Percentiles rank a stretch among this genome's conserved stretches.
Evolutionary conservation across 805 yeast species (phyloP).

Genomic region (Tetrapisispora pingtungensis): DNA sequence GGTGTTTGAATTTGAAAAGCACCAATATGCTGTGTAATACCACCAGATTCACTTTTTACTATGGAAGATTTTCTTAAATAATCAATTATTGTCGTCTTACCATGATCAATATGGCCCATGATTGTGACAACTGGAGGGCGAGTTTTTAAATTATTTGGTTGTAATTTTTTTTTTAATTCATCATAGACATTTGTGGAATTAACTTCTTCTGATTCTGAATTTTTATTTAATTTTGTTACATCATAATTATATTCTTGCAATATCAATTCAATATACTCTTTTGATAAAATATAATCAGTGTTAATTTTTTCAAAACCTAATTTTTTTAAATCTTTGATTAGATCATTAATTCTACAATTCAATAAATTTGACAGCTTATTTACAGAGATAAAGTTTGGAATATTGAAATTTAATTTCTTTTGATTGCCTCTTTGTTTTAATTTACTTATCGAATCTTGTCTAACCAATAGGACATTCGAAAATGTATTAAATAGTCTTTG

Average conservation of each 20-base stretch:
- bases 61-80: constrained; percentile 74
- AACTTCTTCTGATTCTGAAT: constrained; percentile 23
- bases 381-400: constrained; percentile 74
- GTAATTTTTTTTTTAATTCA: constrained; percentile 46
- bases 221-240: constrained; percentile 24
- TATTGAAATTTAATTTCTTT: constrained; percentile 20
- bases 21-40: constrained; percentile 96
- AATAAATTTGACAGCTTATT: constrained; percentile 68
- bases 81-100: constrained; percentile 90
- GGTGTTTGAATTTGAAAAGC: constrained; percentile 87
- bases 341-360: constrained; percentile 49
- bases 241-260: constrained; percentile 84
- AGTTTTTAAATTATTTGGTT: constrained; percentile 42
- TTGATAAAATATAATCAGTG: constrained; percentile 72
- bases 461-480: not conserved
- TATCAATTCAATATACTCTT: constrained; percentile 74
- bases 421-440: not conserved
- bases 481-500: not conserved
- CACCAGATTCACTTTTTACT: constrained; percentile 82
- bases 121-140: constrained; percentile 94
- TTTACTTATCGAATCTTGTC: not conserved
- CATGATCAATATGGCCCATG: constrained; percentile 99
- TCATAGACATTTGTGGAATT: constrained; percentile 52
- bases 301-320: constrained; percentile 65
- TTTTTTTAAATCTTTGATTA: constrained; percentile 46